phyloP scores from a whole-genome alignment of 495 filamentous ascomycete species.

The Amphirosellinia nigrospora region DNA sequence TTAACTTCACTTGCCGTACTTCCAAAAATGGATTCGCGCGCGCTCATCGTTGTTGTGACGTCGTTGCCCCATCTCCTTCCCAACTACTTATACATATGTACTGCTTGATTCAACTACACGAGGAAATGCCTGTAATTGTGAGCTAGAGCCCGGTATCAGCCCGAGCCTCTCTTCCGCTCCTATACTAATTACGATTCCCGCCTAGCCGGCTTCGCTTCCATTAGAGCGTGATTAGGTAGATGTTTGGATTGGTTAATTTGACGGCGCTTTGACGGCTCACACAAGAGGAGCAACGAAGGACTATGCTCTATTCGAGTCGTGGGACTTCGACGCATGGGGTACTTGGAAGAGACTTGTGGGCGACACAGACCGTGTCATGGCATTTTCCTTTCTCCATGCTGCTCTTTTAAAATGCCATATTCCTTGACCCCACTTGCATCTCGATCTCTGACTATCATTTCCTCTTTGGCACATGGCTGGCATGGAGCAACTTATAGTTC shows the following conservation, averaged over 20 bases:
- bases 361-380: slow-evolving; percentile 32
- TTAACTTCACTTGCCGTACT: slow-evolving; percentile 1
- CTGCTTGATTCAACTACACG: slow-evolving; percentile 5
- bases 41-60: slow-evolving; percentile 14
- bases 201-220: not conserved
- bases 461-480: slow-evolving; percentile 25
- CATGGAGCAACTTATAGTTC: slow-evolving; percentile 28
- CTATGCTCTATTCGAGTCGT: not conserved
- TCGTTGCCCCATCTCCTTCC: slow-evolving; percentile 13
- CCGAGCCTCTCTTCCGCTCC: not conserved
- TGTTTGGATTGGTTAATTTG: not conserved
- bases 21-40: slow-evolving; percentile 1
- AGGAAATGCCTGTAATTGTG: not conserved
- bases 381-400: slow-evolving; percentile 35
- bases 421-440: slow-evolving; percentile 34
- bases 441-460: slow-evolving; percentile 33
- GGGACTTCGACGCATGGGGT: slow-evolving; percentile 20
- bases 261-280: slow-evolving; percentile 11
- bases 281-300: slow-evolving; percentile 4
- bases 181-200: not conserved
- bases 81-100: not conserved
- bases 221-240: not conserved
- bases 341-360: slow-evolving; percentile 33
- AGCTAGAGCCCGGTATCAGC: not conserved
- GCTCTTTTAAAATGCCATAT: slow-evolving; percentile 39